Evolutionary conservation across 352 stramenopile genomes (phyloP).

Genomic region (Phytopythium litorale): DNA sequence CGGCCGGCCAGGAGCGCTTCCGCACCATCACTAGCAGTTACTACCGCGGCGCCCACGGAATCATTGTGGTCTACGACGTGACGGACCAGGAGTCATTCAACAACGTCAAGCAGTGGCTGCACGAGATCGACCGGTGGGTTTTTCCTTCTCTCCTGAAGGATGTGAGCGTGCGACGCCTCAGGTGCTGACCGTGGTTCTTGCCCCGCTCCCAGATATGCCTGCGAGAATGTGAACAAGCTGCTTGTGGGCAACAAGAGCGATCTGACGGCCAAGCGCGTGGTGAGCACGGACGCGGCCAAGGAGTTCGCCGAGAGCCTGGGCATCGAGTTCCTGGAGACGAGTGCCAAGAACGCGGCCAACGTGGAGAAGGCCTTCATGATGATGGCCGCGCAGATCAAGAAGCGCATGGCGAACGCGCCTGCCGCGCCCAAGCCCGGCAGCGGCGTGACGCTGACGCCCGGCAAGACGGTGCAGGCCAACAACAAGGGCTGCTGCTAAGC

Average conservation of each 20-base stretch:
- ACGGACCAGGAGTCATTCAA: constrained; percentile 97
- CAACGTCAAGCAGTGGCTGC: constrained; percentile 98
- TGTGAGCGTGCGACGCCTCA: too few relatives aligned
- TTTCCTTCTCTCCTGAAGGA: not conserved
- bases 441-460: constrained; percentile 56
- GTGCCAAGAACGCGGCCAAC: constrained; percentile 87
- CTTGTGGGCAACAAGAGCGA: constrained; percentile 99
- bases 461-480: constrained; percentile 61
- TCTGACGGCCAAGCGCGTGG: constrained; percentile 91
- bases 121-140: constrained; percentile 84
- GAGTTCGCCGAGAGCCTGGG: constrained; percentile 85
- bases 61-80: constrained; percentile 99
- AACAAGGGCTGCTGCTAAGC: constrained; percentile 84
- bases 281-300: constrained; percentile 92
- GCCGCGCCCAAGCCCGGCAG: constrained; percentile 53
- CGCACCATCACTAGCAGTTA: constrained; percentile 99
- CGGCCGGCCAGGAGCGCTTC: constrained; percentile 99
- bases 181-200: not conserved
- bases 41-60: constrained; percentile 98
- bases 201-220: constrained; percentile 86
- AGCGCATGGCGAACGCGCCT: constrained; percentile 86
- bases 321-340: constrained; percentile 89
- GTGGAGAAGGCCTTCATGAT: constrained; percentile 92
- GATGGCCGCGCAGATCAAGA: constrained; percentile 92
- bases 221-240: constrained; percentile 96